Evolutionary conservation across 1,284 basidiomycete genomes (phyloP), one percentile per base, ranked within the genome.

Genomic region (Rhodotorula sp.): DNA sequence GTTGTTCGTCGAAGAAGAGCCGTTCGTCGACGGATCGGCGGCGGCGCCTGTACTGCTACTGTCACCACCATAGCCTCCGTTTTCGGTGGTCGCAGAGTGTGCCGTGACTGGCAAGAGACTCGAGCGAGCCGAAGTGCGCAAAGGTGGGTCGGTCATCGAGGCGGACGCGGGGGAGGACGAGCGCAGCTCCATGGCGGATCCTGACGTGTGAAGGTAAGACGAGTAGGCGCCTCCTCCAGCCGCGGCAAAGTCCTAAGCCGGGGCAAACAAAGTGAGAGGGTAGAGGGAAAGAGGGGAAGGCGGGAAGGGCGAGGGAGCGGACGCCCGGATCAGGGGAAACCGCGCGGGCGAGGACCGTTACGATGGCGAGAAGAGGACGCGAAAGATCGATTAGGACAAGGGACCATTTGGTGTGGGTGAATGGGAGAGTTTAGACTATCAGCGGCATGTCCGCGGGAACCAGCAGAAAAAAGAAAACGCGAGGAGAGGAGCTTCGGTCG

Each of bases 171-270:
- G 68, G 3, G 74, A 68, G 23, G 72, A 60, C 14, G 73, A 66
- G 57, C 73, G 75, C 39, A 75, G 60, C 49, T 72, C 73, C 54
- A 60, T 51, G 1, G 73, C 68, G 26, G 75, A 69, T 15, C 63
- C 66, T 12, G 64, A 52, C 31, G 64, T 39, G 10, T 59, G 57
- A 58, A 70, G 54, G 3, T 52, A 26, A 1, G 74, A 63, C 16
- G 70, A 58, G 8, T 48, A 52, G 23, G 51, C 10, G 29, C 15
- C 6, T 29, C 54, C 54, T 31, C 54, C 54, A 16, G 54, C 62
- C n/a, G 58, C n/a, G 31, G 68, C 58, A 18, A 62, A 74, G 69
- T 76, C 70, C 75, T 74, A 14, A 43, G 12, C 39, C 39, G 39
- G 12, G 39, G 39, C 34, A 34, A 43, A 43, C 39, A 43, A 14